Percentiles rank a stretch among this genome's conserved stretches.
phyloP scores from a whole-genome alignment of 805 yeast genomes.

The Metschnikowia reukaufii region DNA sequence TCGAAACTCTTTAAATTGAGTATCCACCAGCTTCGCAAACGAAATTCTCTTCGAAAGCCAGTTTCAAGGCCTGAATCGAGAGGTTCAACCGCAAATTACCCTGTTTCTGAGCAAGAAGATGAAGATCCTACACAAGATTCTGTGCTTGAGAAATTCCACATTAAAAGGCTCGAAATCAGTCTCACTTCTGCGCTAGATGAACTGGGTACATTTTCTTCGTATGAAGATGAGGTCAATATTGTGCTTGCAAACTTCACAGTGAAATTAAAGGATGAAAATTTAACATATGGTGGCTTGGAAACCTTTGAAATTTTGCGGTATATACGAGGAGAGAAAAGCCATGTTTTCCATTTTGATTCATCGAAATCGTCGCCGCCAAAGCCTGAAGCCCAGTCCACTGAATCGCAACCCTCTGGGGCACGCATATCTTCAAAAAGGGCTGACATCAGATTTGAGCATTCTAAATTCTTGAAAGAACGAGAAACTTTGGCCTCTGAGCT shows the following conservation, averaged over 20 bases:
- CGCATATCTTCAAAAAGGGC: slow-evolving; percentile 27
- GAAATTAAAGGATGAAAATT: slow-evolving; percentile 42
- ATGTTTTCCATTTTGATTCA: slow-evolving; percentile 27
- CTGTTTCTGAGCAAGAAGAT: slow-evolving; percentile 3
- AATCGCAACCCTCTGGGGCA: background rate
- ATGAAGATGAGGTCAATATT: slow-evolving; percentile 27
- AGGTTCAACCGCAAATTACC: background rate
- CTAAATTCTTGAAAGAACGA: slow-evolving; percentile 10
- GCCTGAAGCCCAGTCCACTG: background rate
- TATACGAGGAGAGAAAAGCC: slow-evolving; percentile 16
- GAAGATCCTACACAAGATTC: slow-evolving; percentile 10
- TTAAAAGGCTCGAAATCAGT: slow-evolving; percentile 41
- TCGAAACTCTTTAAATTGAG: slow-evolving; percentile 36
- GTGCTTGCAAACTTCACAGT: slow-evolving; percentile 32
- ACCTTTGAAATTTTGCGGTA: slow-evolving; percentile 27
- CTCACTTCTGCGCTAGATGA: slow-evolving; percentile 46
- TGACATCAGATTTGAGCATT: slow-evolving; percentile 55
- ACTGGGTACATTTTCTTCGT: slow-evolving; percentile 43
- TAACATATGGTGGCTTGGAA: slow-evolving; percentile 51
- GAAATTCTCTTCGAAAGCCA: slow-evolving; percentile 1
- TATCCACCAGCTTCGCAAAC: slow-evolving; percentile 29
- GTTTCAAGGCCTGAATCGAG: background rate
- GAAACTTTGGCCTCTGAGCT: slow-evolving; percentile 24
- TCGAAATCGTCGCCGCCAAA: background rate
- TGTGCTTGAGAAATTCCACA: slow-evolving; percentile 39